These are phyloP conservation scores for Venturia nashicola DNA, from an alignment of 2,329 filamentous ascomycete species.

Conservation along the genomic window DNA sequence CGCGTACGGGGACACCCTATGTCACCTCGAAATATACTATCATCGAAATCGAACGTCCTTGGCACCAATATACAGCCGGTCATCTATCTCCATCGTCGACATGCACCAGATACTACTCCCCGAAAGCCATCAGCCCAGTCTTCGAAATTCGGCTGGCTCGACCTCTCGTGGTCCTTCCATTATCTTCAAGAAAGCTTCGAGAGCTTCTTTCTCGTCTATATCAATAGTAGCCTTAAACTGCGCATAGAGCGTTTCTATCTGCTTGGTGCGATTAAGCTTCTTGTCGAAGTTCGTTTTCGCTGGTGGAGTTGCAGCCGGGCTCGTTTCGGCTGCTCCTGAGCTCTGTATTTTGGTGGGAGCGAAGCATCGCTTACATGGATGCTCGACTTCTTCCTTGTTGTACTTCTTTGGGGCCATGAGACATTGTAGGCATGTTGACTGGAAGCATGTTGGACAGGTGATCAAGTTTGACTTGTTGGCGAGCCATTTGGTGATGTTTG, in stretches of 20 bases:
- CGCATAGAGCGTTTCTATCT: not conserved
- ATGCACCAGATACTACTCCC: no score
- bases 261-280: not conserved
- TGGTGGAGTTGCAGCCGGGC: no score
- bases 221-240: not conserved
- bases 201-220: not conserved
- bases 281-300: not conserved
- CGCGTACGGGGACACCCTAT: no score
- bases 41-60: no score
- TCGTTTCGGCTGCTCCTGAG: not conserved
- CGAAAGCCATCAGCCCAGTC: no score
- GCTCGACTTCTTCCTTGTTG: not conserved
- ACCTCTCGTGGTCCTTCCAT: not conserved
- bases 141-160: not conserved
- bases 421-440: not conserved
- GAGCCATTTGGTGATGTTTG: not conserved
- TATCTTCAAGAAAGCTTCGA: not conserved
- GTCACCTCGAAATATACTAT: no score
- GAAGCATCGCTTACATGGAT: not conserved
- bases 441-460: not conserved
- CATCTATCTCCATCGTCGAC: no score
- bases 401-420: not conserved
- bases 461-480: not conserved
- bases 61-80: no score
- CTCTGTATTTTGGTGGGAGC: not conserved